These are phyloP conservation scores for Monosporozyma servazzii DNA, from an alignment of 805 yeast species.

Conservation along the genomic window DNA sequence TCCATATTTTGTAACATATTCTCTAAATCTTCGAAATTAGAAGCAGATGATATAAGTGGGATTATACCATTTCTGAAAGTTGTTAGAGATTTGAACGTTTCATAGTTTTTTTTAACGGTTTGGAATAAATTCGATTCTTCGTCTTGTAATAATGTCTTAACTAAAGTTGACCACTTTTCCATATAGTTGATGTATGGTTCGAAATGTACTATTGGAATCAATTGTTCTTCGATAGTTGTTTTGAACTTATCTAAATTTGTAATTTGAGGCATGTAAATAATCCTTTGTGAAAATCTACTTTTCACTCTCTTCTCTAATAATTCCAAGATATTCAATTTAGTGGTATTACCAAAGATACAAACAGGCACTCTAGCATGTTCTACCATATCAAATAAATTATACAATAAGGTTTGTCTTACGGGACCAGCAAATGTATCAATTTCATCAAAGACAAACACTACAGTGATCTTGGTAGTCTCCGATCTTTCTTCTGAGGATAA, in stretches of 20 bases:
- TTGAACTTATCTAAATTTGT: slow-evolving; percentile 41
- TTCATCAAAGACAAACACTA: slow-evolving; percentile 76
- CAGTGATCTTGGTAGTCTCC: slow-evolving; percentile 37
- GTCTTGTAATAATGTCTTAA: slow-evolving; percentile 25
- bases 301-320: slow-evolving; percentile 83
- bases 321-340: slow-evolving; percentile 69
- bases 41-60: slow-evolving; percentile 34
- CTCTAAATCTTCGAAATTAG: slow-evolving; percentile 21
- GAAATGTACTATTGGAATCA: not conserved
- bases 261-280: slow-evolving; percentile 51
- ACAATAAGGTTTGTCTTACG: slow-evolving; percentile 71
- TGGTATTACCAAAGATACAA: slow-evolving; percentile 70
- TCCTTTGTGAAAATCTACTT: slow-evolving; percentile 77
- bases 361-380: slow-evolving; percentile 64
- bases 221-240: slow-evolving; percentile 35
- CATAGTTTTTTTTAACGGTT: slow-evolving; percentile 39
- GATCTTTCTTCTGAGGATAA: slow-evolving; percentile 10
- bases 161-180: slow-evolving; percentile 36
- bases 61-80: slow-evolving; percentile 38
- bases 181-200: not conserved
- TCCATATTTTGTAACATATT: slow-evolving; percentile 12
- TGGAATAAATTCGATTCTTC: slow-evolving; percentile 30
- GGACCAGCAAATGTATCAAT: slow-evolving; percentile 68
- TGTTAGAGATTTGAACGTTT: slow-evolving; percentile 50
- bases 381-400: slow-evolving; percentile 80